Conservation (phyloP, 192 early-diverging fungal genomes). For the Backusella morwellensis region DNA sequence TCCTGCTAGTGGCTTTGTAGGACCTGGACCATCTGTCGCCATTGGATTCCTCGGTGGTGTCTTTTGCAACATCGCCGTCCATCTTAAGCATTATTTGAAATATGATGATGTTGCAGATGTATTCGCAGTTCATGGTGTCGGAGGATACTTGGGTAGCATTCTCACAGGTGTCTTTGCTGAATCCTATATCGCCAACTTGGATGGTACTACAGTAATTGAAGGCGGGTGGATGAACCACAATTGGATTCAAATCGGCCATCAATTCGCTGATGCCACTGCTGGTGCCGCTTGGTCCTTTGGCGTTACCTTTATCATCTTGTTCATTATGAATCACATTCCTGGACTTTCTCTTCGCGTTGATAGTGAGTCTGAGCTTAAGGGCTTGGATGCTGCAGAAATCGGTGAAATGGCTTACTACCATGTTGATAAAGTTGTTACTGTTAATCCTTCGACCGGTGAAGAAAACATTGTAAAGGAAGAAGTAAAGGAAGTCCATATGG, state of each 20-base stretch:
- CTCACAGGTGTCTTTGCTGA: constrained; percentile 92
- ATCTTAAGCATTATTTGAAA: constrained; percentile 80
- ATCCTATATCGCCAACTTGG: constrained; percentile 66
- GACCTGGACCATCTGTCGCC: constrained; percentile 76
- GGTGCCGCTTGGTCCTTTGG: constrained; percentile 74
- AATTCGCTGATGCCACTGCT: constrained; percentile 73
- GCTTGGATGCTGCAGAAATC: constrained; percentile 80
- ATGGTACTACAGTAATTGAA: constrained; percentile 57
- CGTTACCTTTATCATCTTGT: constrained; percentile 70
- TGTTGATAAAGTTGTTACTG: constrained; percentile 41
- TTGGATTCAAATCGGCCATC: constrained; percentile 81
- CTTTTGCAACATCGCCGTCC: constrained; percentile 78
- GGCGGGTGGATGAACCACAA: constrained; percentile 76
- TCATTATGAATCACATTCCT: constrained; percentile 76
- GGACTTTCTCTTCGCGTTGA: constrained; percentile 76
- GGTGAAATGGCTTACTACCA: constrained; percentile 66
- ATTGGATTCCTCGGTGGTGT: constrained; percentile 75
- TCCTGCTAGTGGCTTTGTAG: constrained; percentile 86
- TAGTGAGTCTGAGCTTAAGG: constrained; percentile 62
- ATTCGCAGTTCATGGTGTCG: constrained; percentile 86
- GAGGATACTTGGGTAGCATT: constrained; percentile 82
- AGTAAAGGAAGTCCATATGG: constrained; percentile 5
- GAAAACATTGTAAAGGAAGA: constrained; percentile 22
- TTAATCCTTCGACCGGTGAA: constrained; percentile 35
- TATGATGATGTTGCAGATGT: constrained; percentile 94